These are phyloP conservation scores for Sapria himalayana DNA, from an alignment of 345 rosid genomes.

Conservation along the genomic window DNA sequence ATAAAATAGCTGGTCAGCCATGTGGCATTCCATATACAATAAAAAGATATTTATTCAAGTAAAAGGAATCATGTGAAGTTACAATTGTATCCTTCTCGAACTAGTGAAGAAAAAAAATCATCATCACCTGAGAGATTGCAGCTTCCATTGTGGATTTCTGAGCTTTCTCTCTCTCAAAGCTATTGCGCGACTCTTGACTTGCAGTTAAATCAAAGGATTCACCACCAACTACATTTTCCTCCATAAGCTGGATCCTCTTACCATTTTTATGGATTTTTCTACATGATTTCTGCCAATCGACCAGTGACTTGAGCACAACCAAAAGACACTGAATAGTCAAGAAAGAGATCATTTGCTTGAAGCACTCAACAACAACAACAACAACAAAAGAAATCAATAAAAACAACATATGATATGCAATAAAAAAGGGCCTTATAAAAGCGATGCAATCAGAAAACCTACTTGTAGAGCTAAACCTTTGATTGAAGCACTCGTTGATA, in stretches of 20 bases:
- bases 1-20: too few relatives aligned
- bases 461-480: constrained; percentile 91
- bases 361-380: constrained; percentile 10
- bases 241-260: constrained; percentile 18
- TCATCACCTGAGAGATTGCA: constrained; percentile 58
- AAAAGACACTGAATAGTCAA: constrained; percentile 57
- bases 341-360: constrained; percentile 12
- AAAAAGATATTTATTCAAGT: too few relatives aligned
- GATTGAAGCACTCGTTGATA: constrained; percentile 51
- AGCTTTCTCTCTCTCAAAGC: constrained; percentile 93
- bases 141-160: constrained; percentile 90
- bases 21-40: too few relatives aligned
- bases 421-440: background rate
- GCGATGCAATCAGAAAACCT: constrained; percentile 10
- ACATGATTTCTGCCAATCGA: constrained; percentile 76
- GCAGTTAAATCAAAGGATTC: constrained; percentile 30
- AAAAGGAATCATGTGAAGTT: too few relatives aligned
- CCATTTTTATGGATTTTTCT: constrained; percentile 26
- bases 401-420: constrained; percentile 2
- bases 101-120: constrained; percentile 3
- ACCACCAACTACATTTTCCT: constrained; percentile 17
- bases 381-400: constrained; percentile 6
- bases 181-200: constrained; percentile 53
- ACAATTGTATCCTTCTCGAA: too few relatives aligned
- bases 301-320: constrained; percentile 68